Evolutionary conservation across 2,329 filamentous ascomycete genomes (phyloP).

Genomic region (Pseudocercospora macadamiae): DNA sequence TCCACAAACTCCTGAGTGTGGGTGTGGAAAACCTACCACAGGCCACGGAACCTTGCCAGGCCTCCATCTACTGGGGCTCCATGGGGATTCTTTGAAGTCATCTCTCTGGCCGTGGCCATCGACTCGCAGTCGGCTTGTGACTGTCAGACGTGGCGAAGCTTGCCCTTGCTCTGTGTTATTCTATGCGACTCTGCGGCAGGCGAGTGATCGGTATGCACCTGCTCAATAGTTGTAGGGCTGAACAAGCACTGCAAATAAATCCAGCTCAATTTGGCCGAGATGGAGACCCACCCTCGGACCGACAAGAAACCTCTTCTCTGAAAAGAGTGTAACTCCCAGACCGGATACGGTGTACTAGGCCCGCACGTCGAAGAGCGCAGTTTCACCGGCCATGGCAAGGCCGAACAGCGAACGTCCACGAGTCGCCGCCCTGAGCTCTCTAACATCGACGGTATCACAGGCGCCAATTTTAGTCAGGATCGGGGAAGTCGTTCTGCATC

Average conservation of each 20-base stretch:
- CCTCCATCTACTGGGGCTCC: background rate
- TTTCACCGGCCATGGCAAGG: background rate
- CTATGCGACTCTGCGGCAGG: too few species aligned
- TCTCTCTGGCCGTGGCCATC: background rate
- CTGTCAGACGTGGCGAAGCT: background rate
- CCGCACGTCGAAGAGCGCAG: background rate
- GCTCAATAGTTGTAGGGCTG: background rate
- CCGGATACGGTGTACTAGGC: background rate
- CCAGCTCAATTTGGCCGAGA: background rate
- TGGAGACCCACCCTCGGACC: slow-evolving; percentile 1
- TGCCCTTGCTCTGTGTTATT: background rate
- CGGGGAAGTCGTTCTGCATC: background rate
- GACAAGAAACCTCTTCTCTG: slow-evolving; percentile 2
- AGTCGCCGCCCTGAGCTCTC: background rate
- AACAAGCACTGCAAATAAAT: background rate
- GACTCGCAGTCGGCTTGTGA: background rate
- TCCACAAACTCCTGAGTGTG: too few species aligned
- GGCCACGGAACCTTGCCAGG: background rate
- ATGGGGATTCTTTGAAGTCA: background rate
- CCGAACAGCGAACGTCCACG: background rate
- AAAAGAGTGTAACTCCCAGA: background rate
- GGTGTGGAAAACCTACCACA: too few species aligned
- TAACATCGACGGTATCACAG: background rate
- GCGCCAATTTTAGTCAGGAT: background rate
- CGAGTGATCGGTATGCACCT: background rate